Conservation (phyloP, 164 flowering plant genomes). For the Akebia trifoliata region DNA sequence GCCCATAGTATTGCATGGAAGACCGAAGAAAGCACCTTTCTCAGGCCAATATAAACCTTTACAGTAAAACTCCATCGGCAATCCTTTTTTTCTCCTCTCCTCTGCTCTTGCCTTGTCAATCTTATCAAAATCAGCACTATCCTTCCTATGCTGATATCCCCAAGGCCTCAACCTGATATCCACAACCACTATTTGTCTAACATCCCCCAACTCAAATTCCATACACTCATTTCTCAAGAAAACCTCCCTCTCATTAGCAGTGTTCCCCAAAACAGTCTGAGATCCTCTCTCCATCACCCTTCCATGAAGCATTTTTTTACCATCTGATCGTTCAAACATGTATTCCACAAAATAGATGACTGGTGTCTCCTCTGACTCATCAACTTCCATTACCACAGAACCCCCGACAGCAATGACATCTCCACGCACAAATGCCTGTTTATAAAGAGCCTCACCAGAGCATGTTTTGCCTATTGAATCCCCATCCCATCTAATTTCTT, state of each 20-base stretch:
- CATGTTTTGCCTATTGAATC: constrained; percentile 42
- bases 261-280: constrained; percentile 72
- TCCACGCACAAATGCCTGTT: constrained; percentile 48
- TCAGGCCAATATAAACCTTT: constrained; percentile 85
- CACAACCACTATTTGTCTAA: constrained; percentile 45
- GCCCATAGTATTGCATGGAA: constrained; percentile 56
- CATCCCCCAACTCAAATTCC: constrained; percentile 48
- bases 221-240: constrained; percentile 72
- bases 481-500: constrained; percentile 62
- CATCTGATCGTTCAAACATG: constrained; percentile 63
- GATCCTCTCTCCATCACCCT: constrained; percentile 59
- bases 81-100: constrained; percentile 65
- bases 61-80: constrained; percentile 78
- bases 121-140: constrained; percentile 41
- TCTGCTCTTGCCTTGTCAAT: constrained; percentile 58
- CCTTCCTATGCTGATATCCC: constrained; percentile 80
- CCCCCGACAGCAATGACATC: constrained; percentile 51
- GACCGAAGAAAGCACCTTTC: constrained; percentile 69
- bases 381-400: constrained; percentile 47
- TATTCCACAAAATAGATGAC: constrained; percentile 71
- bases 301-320: constrained; percentile 77
- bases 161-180: constrained; percentile 51
- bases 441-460: constrained; percentile 52
- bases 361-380: constrained; percentile 36
- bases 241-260: constrained; percentile 82